phyloP scores from a whole-genome alignment of 192 early-diverging fungal genomes.

The Entophlyctis helioformis region DNA sequence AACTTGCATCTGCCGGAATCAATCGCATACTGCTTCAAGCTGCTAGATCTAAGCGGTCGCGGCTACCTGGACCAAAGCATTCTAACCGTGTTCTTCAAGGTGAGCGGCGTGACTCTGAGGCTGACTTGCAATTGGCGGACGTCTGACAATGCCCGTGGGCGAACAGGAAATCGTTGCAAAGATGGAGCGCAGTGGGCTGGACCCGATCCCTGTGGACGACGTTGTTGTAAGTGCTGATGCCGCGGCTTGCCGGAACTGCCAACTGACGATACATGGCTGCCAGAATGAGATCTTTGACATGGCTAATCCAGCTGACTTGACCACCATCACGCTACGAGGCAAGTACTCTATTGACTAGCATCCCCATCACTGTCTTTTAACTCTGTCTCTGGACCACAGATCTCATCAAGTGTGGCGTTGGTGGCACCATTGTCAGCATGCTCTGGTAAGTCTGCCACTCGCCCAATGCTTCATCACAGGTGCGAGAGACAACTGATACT shows the following conservation, averaged over 20 bases:
- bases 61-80: constrained; percentile 31
- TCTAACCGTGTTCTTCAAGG: constrained; percentile 31
- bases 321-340: constrained; percentile 31
- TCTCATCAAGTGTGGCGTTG: constrained; percentile 28
- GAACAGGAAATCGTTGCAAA: constrained; percentile 25
- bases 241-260: too few relatives aligned
- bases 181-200: constrained; percentile 26
- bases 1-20: constrained; percentile 31
- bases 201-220: constrained; percentile 22
- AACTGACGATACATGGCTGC: too few relatives aligned
- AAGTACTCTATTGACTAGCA: neutral
- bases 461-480: too few relatives aligned
- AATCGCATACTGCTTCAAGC: constrained; percentile 28
- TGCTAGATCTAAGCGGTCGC: constrained; percentile 27
- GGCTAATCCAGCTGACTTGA: constrained; percentile 19
- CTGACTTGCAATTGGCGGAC: neutral
- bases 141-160: neutral
- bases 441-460: constrained; percentile 9
- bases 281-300: constrained; percentile 52
- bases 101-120: constrained; percentile 1
- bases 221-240: constrained; percentile 17
- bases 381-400: constrained; percentile 6
- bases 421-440: constrained; percentile 37
- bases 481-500: too few relatives aligned
- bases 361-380: too few relatives aligned